phyloP scores from a whole-genome alignment of 192 early-diverging fungal species.

The Oehlia diaphana region DNA sequence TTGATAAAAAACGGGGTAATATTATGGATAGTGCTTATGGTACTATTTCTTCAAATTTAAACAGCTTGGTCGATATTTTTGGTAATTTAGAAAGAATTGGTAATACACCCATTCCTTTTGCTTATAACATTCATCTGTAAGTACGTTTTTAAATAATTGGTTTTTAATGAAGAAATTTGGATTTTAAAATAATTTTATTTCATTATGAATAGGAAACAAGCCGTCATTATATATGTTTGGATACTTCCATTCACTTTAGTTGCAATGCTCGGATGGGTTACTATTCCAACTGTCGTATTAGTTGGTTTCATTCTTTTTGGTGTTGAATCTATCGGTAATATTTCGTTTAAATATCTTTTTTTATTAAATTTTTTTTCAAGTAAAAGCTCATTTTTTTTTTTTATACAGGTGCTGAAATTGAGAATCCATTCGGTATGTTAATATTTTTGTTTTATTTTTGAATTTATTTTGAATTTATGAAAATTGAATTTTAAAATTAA shows the following conservation, averaged over 20 bases:
- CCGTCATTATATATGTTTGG: slow-evolving; percentile 58
- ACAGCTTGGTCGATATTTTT: slow-evolving; percentile 57
- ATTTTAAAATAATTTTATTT: not conserved
- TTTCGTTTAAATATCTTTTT: not conserved
- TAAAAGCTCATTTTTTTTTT: not conserved
- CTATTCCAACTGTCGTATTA: slow-evolving; percentile 62
- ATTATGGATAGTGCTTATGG: slow-evolving; percentile 44
- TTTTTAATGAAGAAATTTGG: not conserved
- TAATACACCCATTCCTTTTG: slow-evolving; percentile 67
- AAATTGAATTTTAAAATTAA: not conserved
- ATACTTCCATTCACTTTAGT: slow-evolving; percentile 65
- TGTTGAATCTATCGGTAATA: slow-evolving; percentile 65
- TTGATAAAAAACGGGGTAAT: slow-evolving; percentile 39
- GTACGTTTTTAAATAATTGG: not conserved
- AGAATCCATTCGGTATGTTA: slow-evolving; percentile 71
- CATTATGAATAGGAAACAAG: slow-evolving; percentile 52
- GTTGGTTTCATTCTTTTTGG: slow-evolving; percentile 73
- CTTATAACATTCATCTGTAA: slow-evolving; percentile 70
- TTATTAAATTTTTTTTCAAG: not conserved
- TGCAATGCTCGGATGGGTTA: slow-evolving; percentile 39
- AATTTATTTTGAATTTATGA: not conserved
- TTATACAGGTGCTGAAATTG: slow-evolving; percentile 63
- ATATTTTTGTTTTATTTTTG: not conserved
- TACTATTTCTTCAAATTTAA: slow-evolving; percentile 40
- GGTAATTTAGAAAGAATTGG: slow-evolving; percentile 70